Percentiles rank a stretch among this genome's conserved stretches.
Evolutionary conservation across 2,329 filamentous ascomycete species (phyloP).

Genomic region (Neurospora sp.): DNA sequence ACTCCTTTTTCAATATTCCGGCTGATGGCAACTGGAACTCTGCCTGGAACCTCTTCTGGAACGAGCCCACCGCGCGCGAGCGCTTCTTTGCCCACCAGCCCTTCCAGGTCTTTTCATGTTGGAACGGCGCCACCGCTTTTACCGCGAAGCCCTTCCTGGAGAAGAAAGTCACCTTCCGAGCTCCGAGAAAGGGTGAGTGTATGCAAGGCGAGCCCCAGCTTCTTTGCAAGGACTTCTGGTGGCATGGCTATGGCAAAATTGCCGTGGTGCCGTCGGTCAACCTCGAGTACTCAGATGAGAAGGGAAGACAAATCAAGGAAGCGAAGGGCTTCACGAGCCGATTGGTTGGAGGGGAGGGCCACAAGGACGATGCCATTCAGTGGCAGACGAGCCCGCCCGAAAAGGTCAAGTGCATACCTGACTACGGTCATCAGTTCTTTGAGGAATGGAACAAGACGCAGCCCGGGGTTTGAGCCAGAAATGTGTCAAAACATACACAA

Average conservation of each 20-base stretch:
- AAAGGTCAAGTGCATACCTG: conserved; percentile 38
- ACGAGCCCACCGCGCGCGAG: conserved; percentile 27
- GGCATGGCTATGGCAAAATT: conserved; percentile 37
- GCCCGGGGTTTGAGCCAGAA: conserved; percentile 4
- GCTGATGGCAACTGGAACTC: conserved; percentile 38
- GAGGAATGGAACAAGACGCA: conserved; percentile 29
- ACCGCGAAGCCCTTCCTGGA: conserved; percentile 36
- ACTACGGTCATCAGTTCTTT: conserved; percentile 31
- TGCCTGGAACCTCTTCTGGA: conserved; percentile 44
- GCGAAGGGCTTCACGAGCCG: conserved; percentile 38
- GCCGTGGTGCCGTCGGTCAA: conserved; percentile 47
- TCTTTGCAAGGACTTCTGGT: conserved; percentile 50
- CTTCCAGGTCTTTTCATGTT: conserved; percentile 52
- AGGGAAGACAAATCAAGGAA: conserved; percentile 35
- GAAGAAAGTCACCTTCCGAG: conserved; percentile 35
- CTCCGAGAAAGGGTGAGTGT: conserved; percentile 34
- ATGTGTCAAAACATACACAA: neutral
- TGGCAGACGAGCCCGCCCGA: conserved; percentile 36
- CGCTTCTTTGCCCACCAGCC: conserved; percentile 30
- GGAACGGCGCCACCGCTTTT: conserved; percentile 47
- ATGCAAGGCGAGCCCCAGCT: conserved; percentile 44
- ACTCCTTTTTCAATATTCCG: conserved; percentile 46
- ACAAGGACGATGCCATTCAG: conserved; percentile 21
- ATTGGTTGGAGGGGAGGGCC: conserved; percentile 12
- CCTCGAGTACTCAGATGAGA: conserved; percentile 41